Evolutionary conservation across 805 yeast genomes (phyloP).

Genomic region (Ogataea pilisensis): DNA sequence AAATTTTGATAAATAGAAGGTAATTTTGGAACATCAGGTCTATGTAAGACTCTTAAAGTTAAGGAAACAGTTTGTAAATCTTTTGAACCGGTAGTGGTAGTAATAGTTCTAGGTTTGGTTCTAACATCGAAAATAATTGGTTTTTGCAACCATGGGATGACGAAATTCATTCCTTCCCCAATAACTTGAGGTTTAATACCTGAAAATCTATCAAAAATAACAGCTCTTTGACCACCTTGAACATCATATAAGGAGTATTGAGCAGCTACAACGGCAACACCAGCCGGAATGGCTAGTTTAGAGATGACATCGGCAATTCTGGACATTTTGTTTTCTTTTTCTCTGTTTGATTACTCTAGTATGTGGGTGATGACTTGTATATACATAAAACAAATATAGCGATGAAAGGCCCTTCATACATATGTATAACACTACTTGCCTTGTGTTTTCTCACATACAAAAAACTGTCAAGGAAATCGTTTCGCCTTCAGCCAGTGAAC

Average conservation of each 20-base stretch:
- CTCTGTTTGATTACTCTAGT: not conserved
- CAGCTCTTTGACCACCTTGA: conserved; percentile 93
- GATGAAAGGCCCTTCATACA: too few species aligned
- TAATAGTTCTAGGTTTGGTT: conserved; percentile 90
- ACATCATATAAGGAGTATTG: conserved; percentile 91
- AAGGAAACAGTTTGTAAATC: conserved; percentile 94
- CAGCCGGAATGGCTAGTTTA: conserved; percentile 64
- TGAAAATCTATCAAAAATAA: conserved; percentile 82
- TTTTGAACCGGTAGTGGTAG: conserved; percentile 94
- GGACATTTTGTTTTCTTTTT: conserved; percentile 38
- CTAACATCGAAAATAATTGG: conserved; percentile 89
- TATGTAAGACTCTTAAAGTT: conserved; percentile 87
- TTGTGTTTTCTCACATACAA: too few species aligned
- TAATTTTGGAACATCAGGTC: conserved; percentile 82
- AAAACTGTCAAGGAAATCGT: too few species aligned
- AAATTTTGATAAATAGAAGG: conserved; percentile 87
- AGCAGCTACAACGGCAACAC: conserved; percentile 63
- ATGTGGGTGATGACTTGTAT: not conserved
- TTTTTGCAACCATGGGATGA: conserved; percentile 93
- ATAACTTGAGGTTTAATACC: conserved; percentile 88
- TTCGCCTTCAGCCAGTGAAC: too few species aligned
- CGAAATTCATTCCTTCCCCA: conserved; percentile 96
- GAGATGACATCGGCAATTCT: conserved; percentile 38
- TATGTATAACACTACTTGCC: too few species aligned
- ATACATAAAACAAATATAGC: too few species aligned